Conservation (phyloP, 2,329 filamentous ascomycete genomes). For the Aspergillus proliferans region DNA sequence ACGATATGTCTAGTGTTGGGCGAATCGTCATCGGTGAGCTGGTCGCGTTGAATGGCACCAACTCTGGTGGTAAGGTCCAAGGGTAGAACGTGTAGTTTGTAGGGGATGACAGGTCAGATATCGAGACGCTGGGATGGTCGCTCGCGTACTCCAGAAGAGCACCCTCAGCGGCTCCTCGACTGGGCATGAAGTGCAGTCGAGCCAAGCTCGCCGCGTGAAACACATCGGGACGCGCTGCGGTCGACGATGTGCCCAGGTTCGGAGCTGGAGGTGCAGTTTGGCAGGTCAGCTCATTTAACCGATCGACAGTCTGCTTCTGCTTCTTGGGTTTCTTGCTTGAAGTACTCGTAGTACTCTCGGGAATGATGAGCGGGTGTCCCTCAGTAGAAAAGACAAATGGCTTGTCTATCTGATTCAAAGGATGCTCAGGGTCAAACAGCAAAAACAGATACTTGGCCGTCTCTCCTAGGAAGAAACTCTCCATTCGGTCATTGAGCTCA, state of each 20-base stretch:
- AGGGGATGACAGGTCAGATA: slow-evolving; percentile 52
- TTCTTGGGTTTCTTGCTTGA: slow-evolving; percentile 8
- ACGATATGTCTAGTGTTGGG: slow-evolving; percentile 64
- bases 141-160: slow-evolving; percentile 49
- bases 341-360: slow-evolving; percentile 39
- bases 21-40: slow-evolving; percentile 67
- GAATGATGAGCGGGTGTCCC: slow-evolving; percentile 86
- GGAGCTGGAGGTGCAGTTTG: slow-evolving; percentile 54
- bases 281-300: slow-evolving; percentile 51
- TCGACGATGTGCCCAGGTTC: slow-evolving; percentile 69
- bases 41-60: slow-evolving; percentile 71
- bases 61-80: slow-evolving; percentile 75
- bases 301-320: slow-evolving; percentile 4
- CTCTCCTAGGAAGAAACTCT: slow-evolving; percentile 96
- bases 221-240: slow-evolving; percentile 70
- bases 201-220: slow-evolving; percentile 86
- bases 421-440: slow-evolving; percentile 78
- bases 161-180: slow-evolving; percentile 51
- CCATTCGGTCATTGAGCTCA: slow-evolving; percentile 89
- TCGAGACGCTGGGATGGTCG: slow-evolving; percentile 50
- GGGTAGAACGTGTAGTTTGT: slow-evolving; percentile 83
- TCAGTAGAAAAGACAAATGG: slow-evolving; percentile 94
- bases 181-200: slow-evolving; percentile 68
- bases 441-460: slow-evolving; percentile 94
- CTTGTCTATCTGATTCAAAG: slow-evolving; percentile 77